Evolutionary conservation across 805 yeast species (phyloP), one percentile per base, ranked within the genome.

Genomic region (Kodamaea jinghongensis): DNA sequence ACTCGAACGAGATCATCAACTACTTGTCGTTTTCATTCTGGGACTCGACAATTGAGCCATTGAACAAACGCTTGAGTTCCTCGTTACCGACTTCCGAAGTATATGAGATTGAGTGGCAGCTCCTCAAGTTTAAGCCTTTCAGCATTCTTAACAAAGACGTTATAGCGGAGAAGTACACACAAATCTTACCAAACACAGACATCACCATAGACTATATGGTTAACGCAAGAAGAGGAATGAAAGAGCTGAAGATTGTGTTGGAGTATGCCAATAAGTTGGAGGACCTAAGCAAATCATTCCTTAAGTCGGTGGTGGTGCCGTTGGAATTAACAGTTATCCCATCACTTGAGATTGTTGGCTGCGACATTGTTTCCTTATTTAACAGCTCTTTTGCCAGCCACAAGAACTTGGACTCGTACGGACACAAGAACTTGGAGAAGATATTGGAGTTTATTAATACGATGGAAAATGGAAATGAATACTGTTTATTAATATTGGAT

Each of bases 201-300:
- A 65, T 79, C 29, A 59, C 58, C 3, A 65, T 83, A 33, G 73
- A 74, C 16, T 69, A 83, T 46, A 81, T 80, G 46, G 65, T 86
- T 2, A 65, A 70, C 40, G 95, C 95, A 0, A 85, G 86, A 50
- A 70, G 87, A 28, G 88, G 89, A 1, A 78, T 87, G 64, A 76
- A 75, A 12, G 78, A 76, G 37, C 84, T 86, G 36, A 73, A 74
- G 27, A 63, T 87, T 22, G 70, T 79, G 4, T 61, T 87, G 17
- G 89, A 84, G 45, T 87, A 87, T 56, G 78, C 47, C 52, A 74
- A 57, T 46, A 66, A 61, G 40, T 36, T 43, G 11, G 42, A 38
- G 16, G 53, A 48, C 15, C 20, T 45, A 11, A 33, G 43, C 2
- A 52, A 49, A 8, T 51, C 60, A 16, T 67, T 60, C 42, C 68